phyloP scores from a whole-genome alignment of 1,284 basidiomycete species.

The Athelia sp. region DNA sequence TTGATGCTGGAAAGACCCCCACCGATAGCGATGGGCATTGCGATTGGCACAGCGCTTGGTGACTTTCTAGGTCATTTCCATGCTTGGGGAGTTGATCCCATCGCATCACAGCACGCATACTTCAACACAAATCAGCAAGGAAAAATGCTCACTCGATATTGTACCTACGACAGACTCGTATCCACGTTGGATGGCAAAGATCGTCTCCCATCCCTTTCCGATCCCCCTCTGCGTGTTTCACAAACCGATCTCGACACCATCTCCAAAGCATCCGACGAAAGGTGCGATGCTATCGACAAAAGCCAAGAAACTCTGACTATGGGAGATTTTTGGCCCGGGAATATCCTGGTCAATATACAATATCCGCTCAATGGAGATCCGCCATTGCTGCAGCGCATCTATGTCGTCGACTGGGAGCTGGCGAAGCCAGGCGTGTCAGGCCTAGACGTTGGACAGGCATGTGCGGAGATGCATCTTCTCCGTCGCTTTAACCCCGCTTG shows the following conservation, averaged over 20 bases:
- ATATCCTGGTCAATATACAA: constrained; percentile 40
- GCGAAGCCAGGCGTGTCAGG: constrained; percentile 45
- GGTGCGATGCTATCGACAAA: constrained; percentile 28
- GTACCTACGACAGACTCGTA: constrained; percentile 44
- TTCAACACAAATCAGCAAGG: constrained; percentile 38
- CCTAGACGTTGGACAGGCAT: constrained; percentile 55
- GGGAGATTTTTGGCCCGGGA: constrained; percentile 70
- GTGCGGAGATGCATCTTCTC: constrained; percentile 48
- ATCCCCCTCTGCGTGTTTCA: constrained; percentile 35
- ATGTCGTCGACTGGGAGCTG: constrained; percentile 58
- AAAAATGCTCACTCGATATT: constrained; percentile 35
- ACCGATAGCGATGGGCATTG: constrained; percentile 24
- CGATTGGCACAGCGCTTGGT: constrained; percentile 48
- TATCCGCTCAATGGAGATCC: constrained; percentile 10
- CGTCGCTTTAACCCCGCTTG: constrained; percentile 37
- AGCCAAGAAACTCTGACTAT: constrained; percentile 34
- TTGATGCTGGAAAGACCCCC: constrained; percentile 35
- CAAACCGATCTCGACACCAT: constrained; percentile 32
- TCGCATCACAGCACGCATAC: constrained; percentile 17
- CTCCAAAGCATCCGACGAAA: constrained; percentile 28
- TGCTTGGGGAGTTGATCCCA: constrained; percentile 28
- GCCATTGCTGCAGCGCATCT: constrained; percentile 30
- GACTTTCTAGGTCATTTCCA: constrained; percentile 47
- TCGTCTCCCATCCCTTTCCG: constrained; percentile 24
- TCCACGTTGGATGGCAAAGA: constrained; percentile 35